Base-by-base conservation (phyloP, 2,329 filamentous ascomycete genomes). In the Aureobasidium sp. region DNA sequence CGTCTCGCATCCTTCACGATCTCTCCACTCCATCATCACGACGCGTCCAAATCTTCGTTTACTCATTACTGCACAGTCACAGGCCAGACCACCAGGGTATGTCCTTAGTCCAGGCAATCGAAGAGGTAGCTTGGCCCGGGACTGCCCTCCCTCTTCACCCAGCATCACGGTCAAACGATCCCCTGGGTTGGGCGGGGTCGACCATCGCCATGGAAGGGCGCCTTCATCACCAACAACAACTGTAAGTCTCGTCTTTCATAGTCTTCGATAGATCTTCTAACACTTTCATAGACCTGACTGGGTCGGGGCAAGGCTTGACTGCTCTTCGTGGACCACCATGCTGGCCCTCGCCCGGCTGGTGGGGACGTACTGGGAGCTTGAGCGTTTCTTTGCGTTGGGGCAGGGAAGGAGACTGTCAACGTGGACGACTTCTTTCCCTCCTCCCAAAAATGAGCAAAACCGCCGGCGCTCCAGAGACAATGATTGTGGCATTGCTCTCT, bases 381-480 rank as follows among this genome's bases (percentile, higher is more conserved):
- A 9, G 38, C 13, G 7, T 16, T 40, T 40, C 38, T 40, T 16
- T 10, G 38, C 38, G 38, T 40, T 40, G 38, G 38, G n/a, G 38
- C 18, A 16, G 13, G 38, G 33, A 7, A 13, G 33, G 33, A 36
- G 7, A 13, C 33, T 36, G 7, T 36, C 33, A 36, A 7, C 13
- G 13, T 40, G 38, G 38, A 16, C 4, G 18, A 16, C 8, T 15
- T 16, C 38, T 40, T 0, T 97, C 72, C 94, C 94, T 0, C 82
- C 83, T 1, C 91, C 93, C 0, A 93, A 97, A 80, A 97, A 97
- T 74, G 87, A 90, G 64, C 93, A 92, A 1, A 97, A 97, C 81
- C 91, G 96, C 85, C 92, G 94, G 80, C 88, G 94, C 67, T 96
- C 93, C 71, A 91, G 93, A 67, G 93, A 97, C 76, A 97, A 96